Evolutionary conservation across 352 stramenopile genomes (phyloP), one percentile per base, ranked within the genome.

Genomic region (Plasmopara muralis): DNA sequence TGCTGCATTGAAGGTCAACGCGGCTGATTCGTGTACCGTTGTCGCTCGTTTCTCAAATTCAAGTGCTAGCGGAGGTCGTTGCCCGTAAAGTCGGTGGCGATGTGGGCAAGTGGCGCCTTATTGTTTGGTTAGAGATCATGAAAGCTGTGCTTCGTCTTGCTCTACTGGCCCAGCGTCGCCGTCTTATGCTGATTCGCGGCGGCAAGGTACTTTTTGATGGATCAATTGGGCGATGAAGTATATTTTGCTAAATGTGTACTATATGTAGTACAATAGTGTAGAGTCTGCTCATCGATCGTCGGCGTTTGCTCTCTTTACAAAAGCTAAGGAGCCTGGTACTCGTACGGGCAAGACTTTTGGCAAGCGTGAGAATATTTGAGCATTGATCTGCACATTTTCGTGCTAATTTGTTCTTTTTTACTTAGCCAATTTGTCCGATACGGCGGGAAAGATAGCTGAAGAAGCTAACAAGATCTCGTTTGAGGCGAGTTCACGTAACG

Each of bases 31-130:
- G 83, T 2, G 67, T 93, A 33, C 83, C 83, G 38, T 52, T 93
- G 37, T 89, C 83, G 53, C 33, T 93, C 14, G 76, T 91, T 47
- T 77, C 71, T n/a, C 73, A 91, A 43, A 65, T 87, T 35, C 80
- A 93, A 68, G 80, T 93, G 54, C 62, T 88, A 41, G 72, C 81
- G 9, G 83, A 93, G 64, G 79, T 91, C 16, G 66, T 87, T 29
- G 77, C 80, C 34, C 60, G 74, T 55, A 85, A 85, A 69, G 55
- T 76, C n/a, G 74, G 78, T 33, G 77, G 79, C 7, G 72, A 87
- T 39, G 72, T 72, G 12, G 68, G 71, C 54, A 84, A 83, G 49
- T 93, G 83, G 83, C 65, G 72, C 29, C 47, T 93, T 66, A 91
- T 93, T 68, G 72, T 91, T 9, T 83, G 68, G 69, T 52, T 93